Base-by-base conservation (phyloP, 805 yeast species). In the Candida wancherniae region DNA sequence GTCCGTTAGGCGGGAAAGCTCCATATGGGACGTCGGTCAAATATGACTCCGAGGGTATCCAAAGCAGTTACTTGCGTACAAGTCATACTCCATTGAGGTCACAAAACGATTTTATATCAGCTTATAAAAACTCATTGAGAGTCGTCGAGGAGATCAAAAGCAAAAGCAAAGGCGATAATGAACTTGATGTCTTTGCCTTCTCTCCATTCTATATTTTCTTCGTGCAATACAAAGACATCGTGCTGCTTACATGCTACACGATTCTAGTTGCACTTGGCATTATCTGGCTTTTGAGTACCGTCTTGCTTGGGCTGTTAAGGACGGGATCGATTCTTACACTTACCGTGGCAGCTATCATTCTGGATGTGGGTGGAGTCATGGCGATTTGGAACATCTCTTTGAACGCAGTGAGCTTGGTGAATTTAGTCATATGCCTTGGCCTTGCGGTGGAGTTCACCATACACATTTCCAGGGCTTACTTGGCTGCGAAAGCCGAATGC, bases 1-100 rank as follows among this genome's bases (percentile, higher is more conserved):
- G 98, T 55, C 96, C 97, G 1, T 61, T 90, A 16, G 97, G 95
- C 3, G 98, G 98, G 2, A 83, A 84, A 49, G 97, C 97, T 0
- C 95, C 97, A 0, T 90, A 90, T 51, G 69, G 83, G 1, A 57
- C 66, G 4, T 58, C 69, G 2, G 58, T 67, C 16, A 65, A 67
- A 34, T 58, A 58, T 18, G 58, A 61, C 1, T 44, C 55, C 1
- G 55, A 54, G 2, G 39, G 44, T 2, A 68, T 86, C 4, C 42
- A 50, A 7, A 63, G 90, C 2, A 75, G 86, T 1, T 68, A 71
- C n/a, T 86, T 90, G 61, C 65, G 97, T 44, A 75, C 90, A 2
- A 71, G 84, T 5, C 97, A 92, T 53, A 53, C 51, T 1, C 90
- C 96, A 2, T 63, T 90, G 39, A 67, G 83, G 38, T 82, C 95